Evolutionary conservation across 2,329 filamentous ascomycete genomes (phyloP).

Genomic region (Neonectria ditissima): DNA sequence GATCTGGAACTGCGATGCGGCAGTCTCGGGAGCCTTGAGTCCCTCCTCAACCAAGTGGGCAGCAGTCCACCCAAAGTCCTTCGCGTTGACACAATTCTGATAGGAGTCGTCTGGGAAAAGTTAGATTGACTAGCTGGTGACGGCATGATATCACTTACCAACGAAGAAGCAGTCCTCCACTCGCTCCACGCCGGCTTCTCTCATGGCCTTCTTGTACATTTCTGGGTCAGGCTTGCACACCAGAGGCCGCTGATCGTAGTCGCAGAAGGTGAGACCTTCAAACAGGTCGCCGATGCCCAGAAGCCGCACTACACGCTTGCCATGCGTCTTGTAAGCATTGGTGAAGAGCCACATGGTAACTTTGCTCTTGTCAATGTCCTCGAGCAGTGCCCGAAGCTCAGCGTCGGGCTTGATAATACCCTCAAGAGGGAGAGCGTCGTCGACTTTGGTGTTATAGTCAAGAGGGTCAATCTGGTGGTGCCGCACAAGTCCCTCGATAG

Average conservation of each 20-base stretch:
- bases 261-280: slow-evolving; percentile 94
- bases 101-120: slow-evolving; percentile 80
- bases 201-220: slow-evolving; percentile 92
- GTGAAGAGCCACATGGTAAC: slow-evolving; percentile 95
- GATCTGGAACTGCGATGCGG: slow-evolving; percentile 81
- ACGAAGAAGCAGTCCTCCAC: slow-evolving; percentile 89
- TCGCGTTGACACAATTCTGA: slow-evolving; percentile 81
- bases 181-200: slow-evolving; percentile 77
- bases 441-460: slow-evolving; percentile 93
- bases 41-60: slow-evolving; percentile 87
- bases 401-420: slow-evolving; percentile 83
- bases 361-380: slow-evolving; percentile 85
- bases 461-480: slow-evolving; percentile 96
- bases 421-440: slow-evolving; percentile 92
- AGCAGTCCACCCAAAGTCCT: slow-evolving; percentile 85
- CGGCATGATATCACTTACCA: slow-evolving; percentile 66
- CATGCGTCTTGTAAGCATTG: slow-evolving; percentile 94
- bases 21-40: slow-evolving; percentile 70
- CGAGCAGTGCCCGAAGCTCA: slow-evolving; percentile 78
- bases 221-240: slow-evolving; percentile 87
- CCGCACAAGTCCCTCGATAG: slow-evolving; percentile 92
- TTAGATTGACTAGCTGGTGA: neutral
- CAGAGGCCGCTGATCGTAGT: slow-evolving; percentile 80
- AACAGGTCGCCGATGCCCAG: slow-evolving; percentile 89
- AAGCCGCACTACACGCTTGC: slow-evolving; percentile 81